These are phyloP conservation scores for Gossypium trilobum DNA, from an alignment of 441 rosid genomes.

Conservation along the genomic window DNA sequence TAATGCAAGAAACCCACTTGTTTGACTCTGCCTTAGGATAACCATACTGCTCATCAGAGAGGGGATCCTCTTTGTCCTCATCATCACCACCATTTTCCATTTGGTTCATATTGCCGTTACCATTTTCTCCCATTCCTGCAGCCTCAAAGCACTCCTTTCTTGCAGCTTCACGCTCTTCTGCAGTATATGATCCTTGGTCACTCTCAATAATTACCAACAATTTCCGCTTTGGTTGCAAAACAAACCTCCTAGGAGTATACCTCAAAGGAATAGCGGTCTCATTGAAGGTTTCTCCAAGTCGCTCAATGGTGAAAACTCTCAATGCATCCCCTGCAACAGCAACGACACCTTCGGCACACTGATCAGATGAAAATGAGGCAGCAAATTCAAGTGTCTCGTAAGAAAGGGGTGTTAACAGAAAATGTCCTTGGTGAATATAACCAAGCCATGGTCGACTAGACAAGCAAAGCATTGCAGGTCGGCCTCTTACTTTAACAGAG, in stretches of 20 bases:
- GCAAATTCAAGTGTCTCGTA: conserved; percentile 90
- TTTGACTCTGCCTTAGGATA: conserved; percentile 89
- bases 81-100: conserved; percentile 90
- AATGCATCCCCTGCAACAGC: conserved; percentile 88
- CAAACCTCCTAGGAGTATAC: conserved; percentile 91
- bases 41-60: conserved; percentile 90
- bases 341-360: conserved; percentile 96
- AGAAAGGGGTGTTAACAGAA: conserved; percentile 84
- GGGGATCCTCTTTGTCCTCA: conserved; percentile 72
- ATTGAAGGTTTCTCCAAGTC: conserved; percentile 87
- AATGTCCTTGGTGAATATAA: conserved; percentile 88
- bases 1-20: conserved; percentile 92
- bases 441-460: conserved; percentile 99
- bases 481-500: conserved; percentile 68
- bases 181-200: conserved; percentile 86
- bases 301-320: conserved; percentile 82
- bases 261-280: conserved; percentile 80
- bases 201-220: conserved; percentile 75
- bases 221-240: conserved; percentile 65
- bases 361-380: conserved; percentile 94
- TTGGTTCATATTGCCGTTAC: conserved; percentile 45
- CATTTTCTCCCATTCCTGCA: conserved; percentile 74
- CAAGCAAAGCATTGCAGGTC: conserved; percentile 84
- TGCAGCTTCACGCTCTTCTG: conserved; percentile 93
- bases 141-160: conserved; percentile 79